These are phyloP conservation scores for Carallia brachiata DNA, from an alignment of 345 rosid genomes.

Conservation along the genomic window DNA sequence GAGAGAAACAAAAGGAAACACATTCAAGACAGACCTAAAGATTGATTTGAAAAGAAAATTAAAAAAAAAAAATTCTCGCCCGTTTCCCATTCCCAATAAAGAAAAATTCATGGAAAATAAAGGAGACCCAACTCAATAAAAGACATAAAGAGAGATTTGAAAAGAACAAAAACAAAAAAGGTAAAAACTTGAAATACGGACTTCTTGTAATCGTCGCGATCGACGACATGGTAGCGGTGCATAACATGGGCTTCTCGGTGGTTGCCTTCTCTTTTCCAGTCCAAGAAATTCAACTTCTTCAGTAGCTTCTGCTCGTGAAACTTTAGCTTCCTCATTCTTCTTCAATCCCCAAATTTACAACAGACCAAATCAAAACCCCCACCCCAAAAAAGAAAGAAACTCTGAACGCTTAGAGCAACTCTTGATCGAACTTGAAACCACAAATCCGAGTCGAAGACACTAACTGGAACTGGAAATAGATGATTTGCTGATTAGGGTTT, in stretches of 20 bases:
- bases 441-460: too few relatives aligned
- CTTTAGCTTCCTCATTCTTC: conserved; percentile 66
- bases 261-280: conserved; percentile 78
- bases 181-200: conserved; percentile 8
- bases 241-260: conserved; percentile 67
- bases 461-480: too few relatives aligned
- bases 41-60: too few relatives aligned
- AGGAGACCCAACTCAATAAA: conserved; percentile 2
- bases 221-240: conserved; percentile 65
- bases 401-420: too few relatives aligned
- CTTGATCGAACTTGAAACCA: too few relatives aligned
- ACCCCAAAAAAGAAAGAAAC: not conserved
- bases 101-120: not conserved
- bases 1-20: not conserved
- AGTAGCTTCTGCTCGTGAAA: conserved; percentile 68
- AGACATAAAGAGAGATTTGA: too few relatives aligned
- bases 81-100: not conserved
- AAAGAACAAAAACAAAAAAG: not conserved
- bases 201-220: conserved; percentile 96
- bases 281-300: conserved; percentile 67
- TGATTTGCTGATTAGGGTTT: too few relatives aligned
- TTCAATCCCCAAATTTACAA: not conserved
- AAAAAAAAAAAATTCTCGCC: conserved; percentile 21
- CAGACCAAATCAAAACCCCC: too few relatives aligned
- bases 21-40: too few relatives aligned